phyloP scores from a whole-genome alignment of 495 filamentous ascomycete species.

The Xeromyces bisporus region DNA sequence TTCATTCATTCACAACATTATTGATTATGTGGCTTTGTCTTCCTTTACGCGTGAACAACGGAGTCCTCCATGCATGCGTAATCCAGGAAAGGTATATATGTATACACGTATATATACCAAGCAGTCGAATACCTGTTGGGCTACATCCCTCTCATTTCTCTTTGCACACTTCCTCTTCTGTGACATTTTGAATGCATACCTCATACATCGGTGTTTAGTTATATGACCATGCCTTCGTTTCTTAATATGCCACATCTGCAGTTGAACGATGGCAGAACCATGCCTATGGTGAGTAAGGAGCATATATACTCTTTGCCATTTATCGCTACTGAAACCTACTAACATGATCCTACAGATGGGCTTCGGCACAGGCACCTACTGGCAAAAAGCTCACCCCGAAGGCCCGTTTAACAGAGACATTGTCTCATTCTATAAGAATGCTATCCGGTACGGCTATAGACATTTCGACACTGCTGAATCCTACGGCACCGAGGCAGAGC shows the following conservation, averaged over 20 bases:
- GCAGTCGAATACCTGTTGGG: no score
- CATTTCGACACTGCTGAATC: conserved; percentile 74
- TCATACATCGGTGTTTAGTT: no score
- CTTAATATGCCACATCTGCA: conserved; percentile 29
- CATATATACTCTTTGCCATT: no score
- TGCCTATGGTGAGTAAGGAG: conserved; percentile 52
- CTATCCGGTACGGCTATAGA: conserved; percentile 51
- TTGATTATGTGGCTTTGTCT: no score
- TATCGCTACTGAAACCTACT: conserved; percentile 1
- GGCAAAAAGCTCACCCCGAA: conserved; percentile 34
- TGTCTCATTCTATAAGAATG: conserved; percentile 44
- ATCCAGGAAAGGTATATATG: no score
- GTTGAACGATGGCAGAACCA: conserved; percentile 54
- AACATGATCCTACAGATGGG: conserved; percentile 35
- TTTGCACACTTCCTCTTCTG: no score
- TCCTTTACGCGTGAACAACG: no score
- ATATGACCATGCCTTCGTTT: background rate
- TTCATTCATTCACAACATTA: no score
- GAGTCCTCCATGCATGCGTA: no score
- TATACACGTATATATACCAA: no score
- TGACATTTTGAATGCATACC: no score
- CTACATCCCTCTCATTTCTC: no score
- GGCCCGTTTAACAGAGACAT: conserved; percentile 18
- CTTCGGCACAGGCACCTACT: conserved; percentile 53
- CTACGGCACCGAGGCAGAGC: conserved; percentile 64